Evolutionary conservation across 805 yeast species (phyloP), one percentile per base, ranked within the genome.

Genomic region (Torulaspora indica): DNA sequence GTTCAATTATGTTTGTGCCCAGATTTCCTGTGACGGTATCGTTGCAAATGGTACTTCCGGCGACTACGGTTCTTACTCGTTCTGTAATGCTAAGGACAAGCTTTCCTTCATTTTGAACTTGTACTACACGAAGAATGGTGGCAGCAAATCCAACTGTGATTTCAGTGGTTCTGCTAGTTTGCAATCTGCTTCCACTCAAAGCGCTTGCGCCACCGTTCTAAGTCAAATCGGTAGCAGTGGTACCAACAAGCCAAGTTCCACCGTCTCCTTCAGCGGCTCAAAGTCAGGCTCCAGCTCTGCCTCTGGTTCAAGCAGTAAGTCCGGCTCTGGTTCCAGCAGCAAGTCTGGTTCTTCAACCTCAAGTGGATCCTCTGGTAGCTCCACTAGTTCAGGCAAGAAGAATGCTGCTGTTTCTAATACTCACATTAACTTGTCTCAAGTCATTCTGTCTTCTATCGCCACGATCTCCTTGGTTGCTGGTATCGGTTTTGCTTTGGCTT

Each of bases 151-250:
- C 43, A 85, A 84, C 40, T 83, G 90, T 74, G 75, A 72, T 61
- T 84, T 84, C 67, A 67, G 70, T 49, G 91, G 91, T 47, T 77
- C 86, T 40, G 88, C 86, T 40, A 57, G 81, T 36, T 53, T 81
- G 56, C 68, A 68, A 45, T 35, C 52, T 29, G 77, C 76, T 30
- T 53, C 77, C 35, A 73, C 80, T 30, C 76, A 74, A 35, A 68
- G 77, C 33, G 61, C 75, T 13, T 82, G 89, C 70, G 55, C 78
- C 14, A 70, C 84, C 39, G 70, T 73, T 54, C 62, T 86, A 53
- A 64, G 68, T 17, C 75, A 80, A 54, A 89, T 90, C 54, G 95
- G 95, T 62, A 49, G 75, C 48, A 73, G 75, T 40, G 95, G 95
- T 64, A 61, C 79, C 45, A 87, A 88, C 45, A 49, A 78, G 23